Conservation (phyloP, 1,139 yeast genomes). For the Magnusiomyces fungicola region DNA sequence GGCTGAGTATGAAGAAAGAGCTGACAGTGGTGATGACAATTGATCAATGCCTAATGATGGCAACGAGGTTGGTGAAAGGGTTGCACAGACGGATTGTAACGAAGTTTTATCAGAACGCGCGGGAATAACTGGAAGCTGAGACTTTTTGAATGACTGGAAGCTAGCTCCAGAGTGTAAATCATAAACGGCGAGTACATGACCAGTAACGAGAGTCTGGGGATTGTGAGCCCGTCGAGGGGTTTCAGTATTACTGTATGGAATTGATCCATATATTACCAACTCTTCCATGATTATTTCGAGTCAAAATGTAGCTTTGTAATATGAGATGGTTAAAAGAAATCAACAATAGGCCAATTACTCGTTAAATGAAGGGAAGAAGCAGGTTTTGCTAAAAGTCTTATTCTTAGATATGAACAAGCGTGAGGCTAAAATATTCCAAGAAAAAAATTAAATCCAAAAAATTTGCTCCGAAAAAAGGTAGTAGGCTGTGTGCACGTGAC, state of each 20-base stretch:
- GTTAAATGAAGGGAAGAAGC: too few relatives aligned
- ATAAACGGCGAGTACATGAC: slow-evolving; percentile 16
- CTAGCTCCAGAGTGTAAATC: slow-evolving; percentile 14
- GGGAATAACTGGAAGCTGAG: not conserved
- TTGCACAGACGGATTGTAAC: not conserved
- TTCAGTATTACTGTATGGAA: slow-evolving; percentile 10
- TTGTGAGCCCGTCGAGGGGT: slow-evolving; percentile 13
- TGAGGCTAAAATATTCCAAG: too few relatives aligned
- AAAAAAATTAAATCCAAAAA: too few relatives aligned
- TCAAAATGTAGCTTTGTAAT: too few relatives aligned
- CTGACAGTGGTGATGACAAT: not conserved
- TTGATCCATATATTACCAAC: slow-evolving; percentile 24
- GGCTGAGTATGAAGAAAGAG: slow-evolving; percentile 16
- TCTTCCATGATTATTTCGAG: slow-evolving; percentile 28
- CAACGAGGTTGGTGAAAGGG: not conserved
- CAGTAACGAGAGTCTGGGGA: slow-evolving; percentile 11
- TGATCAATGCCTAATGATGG: not conserved
- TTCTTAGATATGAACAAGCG: too few relatives aligned
- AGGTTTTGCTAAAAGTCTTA: too few relatives aligned
- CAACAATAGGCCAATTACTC: too few relatives aligned
- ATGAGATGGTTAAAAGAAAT: too few relatives aligned
- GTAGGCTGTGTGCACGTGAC: too few relatives aligned
- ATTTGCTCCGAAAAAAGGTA: too few relatives aligned
- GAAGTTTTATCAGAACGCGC: not conserved
- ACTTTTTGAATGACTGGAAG: slow-evolving; percentile 15